A percentile compares a stretch with the other conserved stretches of the same genome.
phyloP scores from a whole-genome alignment of 2,329 filamentous ascomycete genomes.

The Sporothrix brasiliensis region DNA sequence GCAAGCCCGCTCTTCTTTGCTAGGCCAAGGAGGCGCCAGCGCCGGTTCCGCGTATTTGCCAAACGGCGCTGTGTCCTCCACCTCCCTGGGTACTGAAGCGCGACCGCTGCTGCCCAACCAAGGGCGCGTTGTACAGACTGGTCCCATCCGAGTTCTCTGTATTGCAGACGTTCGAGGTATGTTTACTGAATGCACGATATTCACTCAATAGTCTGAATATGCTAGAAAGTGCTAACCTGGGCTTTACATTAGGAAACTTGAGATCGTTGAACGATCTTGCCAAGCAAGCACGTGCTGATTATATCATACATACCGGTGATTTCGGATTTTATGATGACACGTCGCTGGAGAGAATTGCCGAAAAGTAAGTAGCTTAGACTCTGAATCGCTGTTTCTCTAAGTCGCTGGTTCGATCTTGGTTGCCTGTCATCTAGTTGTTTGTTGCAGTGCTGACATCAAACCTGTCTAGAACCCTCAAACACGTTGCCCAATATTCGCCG shows the following conservation, averaged over 20 bases:
- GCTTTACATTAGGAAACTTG: slow-evolving; percentile 72
- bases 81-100: slow-evolving; percentile 60
- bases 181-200: slow-evolving; percentile 37
- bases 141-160: slow-evolving; percentile 68
- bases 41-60: slow-evolving; percentile 56
- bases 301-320: slow-evolving; percentile 98
- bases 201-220: not conserved
- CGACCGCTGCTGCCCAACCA: slow-evolving; percentile 69
- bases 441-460: not conserved
- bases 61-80: slow-evolving; percentile 59
- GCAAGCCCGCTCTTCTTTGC: slow-evolving; percentile 49
- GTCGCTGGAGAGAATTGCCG: slow-evolving; percentile 93
- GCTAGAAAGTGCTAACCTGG: slow-evolving; percentile 32
- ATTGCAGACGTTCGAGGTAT: slow-evolving; percentile 73
- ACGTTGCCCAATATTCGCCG: slow-evolving; percentile 97
- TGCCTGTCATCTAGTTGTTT: not conserved
- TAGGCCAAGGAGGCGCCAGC: slow-evolving; percentile 45
- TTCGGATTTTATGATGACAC: slow-evolving; percentile 99
- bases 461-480: slow-evolving; percentile 80
- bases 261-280: slow-evolving; percentile 95
- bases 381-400: not conserved
- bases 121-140: slow-evolving; percentile 66
- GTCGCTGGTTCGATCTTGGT: too few species aligned
- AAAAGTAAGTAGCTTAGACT: slow-evolving; percentile 71
- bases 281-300: slow-evolving; percentile 89